phyloP scores from a whole-genome alignment of 2,329 filamentous ascomycete species.

The Fusarium sp. region DNA sequence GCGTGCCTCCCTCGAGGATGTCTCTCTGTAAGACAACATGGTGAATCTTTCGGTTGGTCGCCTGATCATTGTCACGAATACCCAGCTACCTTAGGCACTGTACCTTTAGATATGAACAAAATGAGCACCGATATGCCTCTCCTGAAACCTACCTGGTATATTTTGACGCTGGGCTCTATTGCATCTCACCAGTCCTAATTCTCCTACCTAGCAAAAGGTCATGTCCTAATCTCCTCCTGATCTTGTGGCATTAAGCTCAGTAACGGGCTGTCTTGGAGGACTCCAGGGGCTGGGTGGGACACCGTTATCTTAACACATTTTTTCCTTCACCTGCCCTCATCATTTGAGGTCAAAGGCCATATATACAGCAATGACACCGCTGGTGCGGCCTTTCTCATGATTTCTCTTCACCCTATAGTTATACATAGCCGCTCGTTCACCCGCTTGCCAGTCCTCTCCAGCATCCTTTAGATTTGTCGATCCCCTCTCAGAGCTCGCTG shows the following conservation, averaged over 20 bases:
- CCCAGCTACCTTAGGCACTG: background rate
- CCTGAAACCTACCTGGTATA: background rate
- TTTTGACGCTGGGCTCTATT: background rate
- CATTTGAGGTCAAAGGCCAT: background rate
- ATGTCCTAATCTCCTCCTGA: background rate
- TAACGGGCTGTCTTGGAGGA: background rate
- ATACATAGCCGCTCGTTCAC: background rate
- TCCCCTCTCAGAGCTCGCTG: conserved; percentile 10
- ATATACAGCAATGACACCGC: background rate
- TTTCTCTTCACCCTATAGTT: too few relatives aligned
- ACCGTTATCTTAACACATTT: background rate
- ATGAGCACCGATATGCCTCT: background rate
- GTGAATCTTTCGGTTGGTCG: conserved; percentile 17
- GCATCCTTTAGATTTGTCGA: conserved; percentile 11
- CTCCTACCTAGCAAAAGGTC: background rate
- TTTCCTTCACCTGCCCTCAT: background rate
- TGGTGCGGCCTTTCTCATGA: background rate
- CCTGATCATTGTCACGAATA: conserved; percentile 33
- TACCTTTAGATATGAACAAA: background rate
- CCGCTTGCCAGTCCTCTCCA: conserved; percentile 3
- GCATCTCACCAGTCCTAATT: background rate
- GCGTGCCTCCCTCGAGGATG: conserved; percentile 18
- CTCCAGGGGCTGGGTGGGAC: background rate
- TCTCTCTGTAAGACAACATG: conserved; percentile 27
- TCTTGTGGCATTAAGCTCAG: background rate